Evolutionary conservation across 768 basidiomycete species (phyloP).

Genomic region (Phylloporus arenicola): DNA sequence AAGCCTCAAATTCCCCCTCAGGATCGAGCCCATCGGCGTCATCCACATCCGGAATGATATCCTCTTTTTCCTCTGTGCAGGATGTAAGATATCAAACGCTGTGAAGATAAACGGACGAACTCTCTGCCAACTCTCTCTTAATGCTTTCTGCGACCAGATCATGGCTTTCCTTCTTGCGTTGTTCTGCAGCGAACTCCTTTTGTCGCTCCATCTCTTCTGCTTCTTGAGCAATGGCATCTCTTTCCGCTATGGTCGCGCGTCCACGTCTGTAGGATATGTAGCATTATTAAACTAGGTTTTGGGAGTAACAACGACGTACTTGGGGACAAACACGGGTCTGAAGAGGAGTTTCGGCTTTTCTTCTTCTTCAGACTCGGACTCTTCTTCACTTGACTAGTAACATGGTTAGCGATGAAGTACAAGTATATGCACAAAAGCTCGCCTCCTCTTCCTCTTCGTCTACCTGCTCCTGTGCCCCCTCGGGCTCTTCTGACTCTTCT

Average conservation of each 20-base stretch:
- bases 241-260: conserved; percentile 67
- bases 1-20: conserved; percentile 86
- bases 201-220: conserved; percentile 67
- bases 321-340: conserved; percentile 91
- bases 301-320: conserved; percentile 47
- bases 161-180: conserved; percentile 83
- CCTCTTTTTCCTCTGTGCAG: conserved; percentile 78
- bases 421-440: conserved; percentile 14
- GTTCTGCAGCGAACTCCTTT: conserved; percentile 72
- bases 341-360: conserved; percentile 72
- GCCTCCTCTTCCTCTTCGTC: conserved; percentile 40
- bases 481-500: conserved; percentile 34
- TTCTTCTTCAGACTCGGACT: conserved; percentile 70
- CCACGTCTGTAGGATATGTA: conserved; percentile 48
- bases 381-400: conserved; percentile 80
- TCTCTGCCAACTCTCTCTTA: conserved; percentile 83
- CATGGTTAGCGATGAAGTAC: conserved; percentile 13
- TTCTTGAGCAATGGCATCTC: conserved; percentile 61
- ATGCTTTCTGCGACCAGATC: conserved; percentile 94
- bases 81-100: conserved; percentile 1
- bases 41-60: conserved; percentile 80
- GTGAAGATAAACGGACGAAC: conserved; percentile 42
- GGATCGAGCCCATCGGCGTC: conserved; percentile 94
- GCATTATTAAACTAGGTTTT: conserved; percentile 1
- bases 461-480: conserved; percentile 41